Conservation (phyloP, 768 basidiomycete species). For the Pleurotus tuber-regium region DNA sequence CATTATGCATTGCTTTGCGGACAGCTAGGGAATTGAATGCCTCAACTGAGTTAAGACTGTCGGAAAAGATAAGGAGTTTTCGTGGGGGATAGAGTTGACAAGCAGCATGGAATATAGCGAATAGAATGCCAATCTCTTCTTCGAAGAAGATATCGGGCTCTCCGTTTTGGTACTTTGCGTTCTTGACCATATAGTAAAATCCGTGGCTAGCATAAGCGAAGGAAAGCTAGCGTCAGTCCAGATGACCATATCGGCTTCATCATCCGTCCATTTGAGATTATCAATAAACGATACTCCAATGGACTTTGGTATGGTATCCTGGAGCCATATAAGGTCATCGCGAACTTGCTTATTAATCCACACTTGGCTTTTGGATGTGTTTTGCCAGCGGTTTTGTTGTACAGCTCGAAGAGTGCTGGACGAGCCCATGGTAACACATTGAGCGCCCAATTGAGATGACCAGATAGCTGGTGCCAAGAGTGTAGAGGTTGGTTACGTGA, state of each 20-base stretch:
- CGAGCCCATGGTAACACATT: neutral
- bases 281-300: conserved; percentile 19
- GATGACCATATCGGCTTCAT: conserved; percentile 17
- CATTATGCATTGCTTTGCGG: conserved; percentile 8
- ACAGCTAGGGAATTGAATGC: conserved; percentile 15
- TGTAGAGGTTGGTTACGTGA: neutral
- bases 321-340: conserved; percentile 17
- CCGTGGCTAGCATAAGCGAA: conserved; percentile 15
- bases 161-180: neutral
- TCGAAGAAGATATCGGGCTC: conserved; percentile 23
- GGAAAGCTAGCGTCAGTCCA: conserved; percentile 23
- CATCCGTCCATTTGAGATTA: conserved; percentile 12
- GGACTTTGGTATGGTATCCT: conserved; percentile 3
- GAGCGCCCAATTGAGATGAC: neutral
- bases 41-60: conserved; percentile 19
- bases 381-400: neutral
- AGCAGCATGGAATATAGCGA: conserved; percentile 16
- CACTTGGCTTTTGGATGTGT: neutral
- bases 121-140: conserved; percentile 21
- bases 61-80: conserved; percentile 15
- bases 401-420: conserved; percentile 1
- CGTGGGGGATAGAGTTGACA: conserved; percentile 14
- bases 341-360: conserved; percentile 14
- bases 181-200: conserved; percentile 13
- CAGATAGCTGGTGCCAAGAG: neutral